Base-by-base conservation (phyloP, 192 early-diverging fungal genomes). In the Podila epicladia region DNA sequence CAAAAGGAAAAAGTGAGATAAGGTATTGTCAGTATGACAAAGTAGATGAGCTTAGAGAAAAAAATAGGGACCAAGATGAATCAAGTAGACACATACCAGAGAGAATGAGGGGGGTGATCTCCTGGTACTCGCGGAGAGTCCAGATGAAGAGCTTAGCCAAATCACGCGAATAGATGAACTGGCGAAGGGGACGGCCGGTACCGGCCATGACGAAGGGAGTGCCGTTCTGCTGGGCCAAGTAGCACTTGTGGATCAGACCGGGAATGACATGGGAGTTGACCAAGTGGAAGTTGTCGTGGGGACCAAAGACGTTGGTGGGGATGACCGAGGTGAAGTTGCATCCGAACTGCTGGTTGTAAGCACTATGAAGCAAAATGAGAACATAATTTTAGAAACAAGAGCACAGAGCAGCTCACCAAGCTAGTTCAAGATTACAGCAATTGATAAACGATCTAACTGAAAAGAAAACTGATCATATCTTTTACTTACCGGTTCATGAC, bases 121-220 rank as follows among this genome's bases (percentile, higher is more conserved):
- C 90, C 59, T 91, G 26, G 84, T 95, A 95, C 74, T 95, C 93
- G 63, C 94, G 83, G 48, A 95, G 84, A n/a, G 84, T 83, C 94
- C 94, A 95, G 62, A 95, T 86, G 73, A 95, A 92, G 55, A 95
- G 87, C 78, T 85, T 91, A 64, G 92, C 94, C 33, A 95, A 83
- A 86, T 95, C 94, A 35, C 87, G 86, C 11, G 93, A 94, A 82
- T 90, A 95, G 53, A 94, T 94, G 84, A 95, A 95, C 71, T 95
- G 94, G 20, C 94, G 90, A 45, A 94, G 88, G 41, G 94, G 94
- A 62, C 88, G 87, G 64, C 94, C 94, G 31, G 88, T 91, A 62
- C 94, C 94, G 48, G 86, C 71, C 74, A 95, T 89, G 67, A 91
- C 82, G 66, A 95, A 93, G 48, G 91, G 92, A n/a, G 90, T 94